Evolutionary conservation across 179 eudicot genomes (phyloP).

Genomic region (Silene vulgaris): DNA sequence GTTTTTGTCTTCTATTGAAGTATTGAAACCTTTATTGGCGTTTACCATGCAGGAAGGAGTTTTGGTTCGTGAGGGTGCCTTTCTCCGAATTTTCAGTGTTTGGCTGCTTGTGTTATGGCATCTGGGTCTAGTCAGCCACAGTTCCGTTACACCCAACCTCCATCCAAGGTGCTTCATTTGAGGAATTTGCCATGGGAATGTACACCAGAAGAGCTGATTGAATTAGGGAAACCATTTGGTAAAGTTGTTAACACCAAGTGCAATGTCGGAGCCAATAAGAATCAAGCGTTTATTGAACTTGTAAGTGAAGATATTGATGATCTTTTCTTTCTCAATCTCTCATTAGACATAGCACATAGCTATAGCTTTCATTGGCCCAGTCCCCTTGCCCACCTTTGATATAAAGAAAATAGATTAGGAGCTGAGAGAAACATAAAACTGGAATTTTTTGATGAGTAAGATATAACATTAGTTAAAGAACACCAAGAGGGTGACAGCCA

Average conservation of each 20-base stretch:
- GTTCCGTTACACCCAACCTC: constrained; percentile 94
- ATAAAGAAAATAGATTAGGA: constrained; percentile 88
- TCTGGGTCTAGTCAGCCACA: constrained; percentile 92
- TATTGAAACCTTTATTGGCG: background rate
- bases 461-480: background rate
- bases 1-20: background rate
- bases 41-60: constrained; percentile 20
- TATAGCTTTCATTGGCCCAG: background rate
- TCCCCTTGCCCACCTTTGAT: constrained; percentile 13
- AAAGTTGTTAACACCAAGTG: constrained; percentile 96
- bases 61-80: background rate
- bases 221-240: constrained; percentile 93
- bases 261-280: constrained; percentile 95
- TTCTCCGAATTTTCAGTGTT: constrained; percentile 22
- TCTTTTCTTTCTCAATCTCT: constrained; percentile 75
- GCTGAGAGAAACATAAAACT: background rate
- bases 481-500: too few species aligned
- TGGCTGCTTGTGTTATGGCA: constrained; percentile 45
- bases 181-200: constrained; percentile 99
- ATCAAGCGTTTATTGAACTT: constrained; percentile 97
- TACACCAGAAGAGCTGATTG: constrained; percentile 84
- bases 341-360: background rate
- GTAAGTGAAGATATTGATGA: constrained; percentile 60
- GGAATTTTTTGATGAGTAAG: too few species aligned
- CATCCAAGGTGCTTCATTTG: constrained; percentile 97